These are phyloP conservation scores for Anthracocystis panici-leucophaei DNA, from an alignment of 1,284 basidiomycete species.

Conservation along the genomic window DNA sequence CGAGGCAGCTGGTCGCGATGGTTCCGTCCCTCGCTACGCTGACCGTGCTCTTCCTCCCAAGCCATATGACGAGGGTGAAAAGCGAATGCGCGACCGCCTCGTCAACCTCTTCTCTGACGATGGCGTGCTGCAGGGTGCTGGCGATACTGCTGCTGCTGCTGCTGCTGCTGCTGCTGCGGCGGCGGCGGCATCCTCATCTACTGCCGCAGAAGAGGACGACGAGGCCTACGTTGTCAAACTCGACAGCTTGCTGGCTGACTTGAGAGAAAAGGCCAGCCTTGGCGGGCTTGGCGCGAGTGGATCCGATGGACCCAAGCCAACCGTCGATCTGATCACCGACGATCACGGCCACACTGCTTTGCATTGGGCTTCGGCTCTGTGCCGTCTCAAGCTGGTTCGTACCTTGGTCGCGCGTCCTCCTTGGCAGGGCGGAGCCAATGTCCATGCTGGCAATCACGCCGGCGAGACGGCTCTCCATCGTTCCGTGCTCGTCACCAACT, in stretches of 20 bases:
- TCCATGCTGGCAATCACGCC: constrained; percentile 77
- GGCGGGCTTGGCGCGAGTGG: constrained; percentile 75
- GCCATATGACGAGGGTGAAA: constrained; percentile 65
- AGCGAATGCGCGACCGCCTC: constrained; percentile 61
- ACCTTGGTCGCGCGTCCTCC: constrained; percentile 74
- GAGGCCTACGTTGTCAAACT: constrained; percentile 38
- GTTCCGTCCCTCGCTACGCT: constrained; percentile 62
- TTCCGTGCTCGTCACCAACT: constrained; percentile 88
- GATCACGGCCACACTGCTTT: constrained; percentile 94
- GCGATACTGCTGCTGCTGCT: constrained; percentile 5
- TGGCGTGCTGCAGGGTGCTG: constrained; percentile 20
- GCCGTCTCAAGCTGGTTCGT: constrained; percentile 71
- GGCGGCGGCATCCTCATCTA: constrained; percentile 3
- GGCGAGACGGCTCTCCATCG: constrained; percentile 96
- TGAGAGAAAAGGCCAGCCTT: constrained; percentile 49
- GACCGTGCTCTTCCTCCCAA: constrained; percentile 61
- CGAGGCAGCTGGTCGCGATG: constrained; percentile 38
- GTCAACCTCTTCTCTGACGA: constrained; percentile 66
- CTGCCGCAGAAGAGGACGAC: constrained; percentile 22
- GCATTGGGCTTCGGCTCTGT: constrained; percentile 91
- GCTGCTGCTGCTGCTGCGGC: constrained; percentile 5
- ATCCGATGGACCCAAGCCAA: constrained; percentile 76
- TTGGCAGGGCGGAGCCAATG: constrained; percentile 66
- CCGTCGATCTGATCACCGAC: constrained; percentile 78
- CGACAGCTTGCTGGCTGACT: constrained; percentile 46